Conservation (phyloP, 140 eudicot species). For the Anethum foeniculum region DNA sequence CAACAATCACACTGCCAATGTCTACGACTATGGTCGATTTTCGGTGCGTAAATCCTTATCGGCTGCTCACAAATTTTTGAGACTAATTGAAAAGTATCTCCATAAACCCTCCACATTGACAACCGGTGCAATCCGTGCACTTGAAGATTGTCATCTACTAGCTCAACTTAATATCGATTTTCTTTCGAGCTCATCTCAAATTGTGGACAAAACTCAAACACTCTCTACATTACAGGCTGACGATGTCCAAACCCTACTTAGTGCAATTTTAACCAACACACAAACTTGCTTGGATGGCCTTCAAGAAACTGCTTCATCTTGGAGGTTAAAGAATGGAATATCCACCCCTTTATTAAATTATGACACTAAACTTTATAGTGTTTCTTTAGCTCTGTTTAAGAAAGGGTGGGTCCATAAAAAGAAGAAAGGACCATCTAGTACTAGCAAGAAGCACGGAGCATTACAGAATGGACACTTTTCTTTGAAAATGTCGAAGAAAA, state of each 20-base stretch:
- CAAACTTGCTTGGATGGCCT: conserved; percentile 71
- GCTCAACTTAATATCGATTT: conserved; percentile 56
- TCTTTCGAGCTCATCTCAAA: conserved; percentile 30
- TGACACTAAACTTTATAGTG: conserved; percentile 53
- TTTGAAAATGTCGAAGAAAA: conserved; percentile 43
- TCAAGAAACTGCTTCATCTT: conserved; percentile 50
- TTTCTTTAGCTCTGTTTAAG: conserved; percentile 59
- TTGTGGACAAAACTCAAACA: conserved; percentile 27
- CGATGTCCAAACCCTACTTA: conserved; percentile 59
- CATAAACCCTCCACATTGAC: conserved; percentile 28
- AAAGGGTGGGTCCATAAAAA: conserved; percentile 54
- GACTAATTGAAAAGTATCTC: conserved; percentile 40
- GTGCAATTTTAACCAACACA: conserved; percentile 62
- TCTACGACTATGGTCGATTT: conserved; percentile 54
- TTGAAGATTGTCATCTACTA: conserved; percentile 50
- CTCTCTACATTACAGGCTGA: conserved; percentile 36
- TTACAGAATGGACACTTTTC: conserved; percentile 41
- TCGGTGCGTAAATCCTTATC: conserved; percentile 63
- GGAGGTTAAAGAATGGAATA: conserved; percentile 54
- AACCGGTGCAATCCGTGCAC: conserved; percentile 42
- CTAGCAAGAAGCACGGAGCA: conserved; percentile 15
- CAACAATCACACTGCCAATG: conserved; percentile 42
- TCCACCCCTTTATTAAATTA: conserved; percentile 35
- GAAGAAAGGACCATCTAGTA: conserved; percentile 3
- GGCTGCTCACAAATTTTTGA: conserved; percentile 38